Evolutionary conservation across 164 flowering plant species (phyloP), one percentile per base, ranked within the genome.

Genomic region (Cinnamomum chago): DNA sequence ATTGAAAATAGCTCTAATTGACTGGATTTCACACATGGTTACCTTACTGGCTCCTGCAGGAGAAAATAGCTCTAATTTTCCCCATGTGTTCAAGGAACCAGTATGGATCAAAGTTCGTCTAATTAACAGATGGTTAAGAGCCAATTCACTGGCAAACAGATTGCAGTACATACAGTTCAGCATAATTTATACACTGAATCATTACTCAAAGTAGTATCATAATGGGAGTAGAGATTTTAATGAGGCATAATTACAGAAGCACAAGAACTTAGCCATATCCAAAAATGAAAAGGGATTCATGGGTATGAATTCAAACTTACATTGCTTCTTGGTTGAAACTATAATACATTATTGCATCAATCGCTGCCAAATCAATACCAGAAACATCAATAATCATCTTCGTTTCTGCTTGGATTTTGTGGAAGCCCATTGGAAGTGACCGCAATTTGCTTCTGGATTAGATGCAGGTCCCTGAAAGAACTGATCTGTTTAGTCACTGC

Each of bases 381-480:
- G n/a, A 18, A 24, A 25, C 10, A 68, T 33, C n/a, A 20, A 22
- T 22, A 40, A 47, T 80, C 80, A 80, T 47, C 58, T 71, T 80
- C 73, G 73, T 79, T 83, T 88, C 50, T 74, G 64, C 83, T 77
- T 82, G 30, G 86, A 80, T 78, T 86, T 90, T 55, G 87, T 76
- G 55, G 85, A 79, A 62, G 91, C 94, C 99, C 99, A 95, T 79
- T 87, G 86, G 76, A 95, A 95, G 82, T 79, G 93, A 70, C 85
- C 88, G 71, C 99, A 95, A 74, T 89, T 89, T 52, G 99, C 87
- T 82, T 93, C 97, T 65, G 94, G 91, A 85, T 95, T 95, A 14
- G 95, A 90, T 73, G 94, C 72, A 72, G 99, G 99, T 70, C 99
- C 99, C 99, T 95, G 90, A 6, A 80, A 52, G 65, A 40, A 58